Conservation (phyloP, 768 basidiomycete species). For the Leccinum boreale region DNA sequence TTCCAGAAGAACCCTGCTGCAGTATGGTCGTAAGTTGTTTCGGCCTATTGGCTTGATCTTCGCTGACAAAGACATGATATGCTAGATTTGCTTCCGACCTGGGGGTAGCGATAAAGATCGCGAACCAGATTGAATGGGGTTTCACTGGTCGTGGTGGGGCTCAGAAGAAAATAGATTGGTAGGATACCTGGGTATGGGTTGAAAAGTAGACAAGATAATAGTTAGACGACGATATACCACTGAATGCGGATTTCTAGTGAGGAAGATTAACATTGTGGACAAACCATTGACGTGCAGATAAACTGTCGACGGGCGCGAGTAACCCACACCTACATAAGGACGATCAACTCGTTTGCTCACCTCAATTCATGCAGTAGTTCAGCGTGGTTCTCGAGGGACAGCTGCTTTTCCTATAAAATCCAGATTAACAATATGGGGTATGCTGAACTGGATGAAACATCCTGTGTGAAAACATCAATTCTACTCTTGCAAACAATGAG, state of each 20-base stretch:
- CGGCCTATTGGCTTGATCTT: neutral
- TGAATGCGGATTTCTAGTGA: neutral
- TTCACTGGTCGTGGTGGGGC: slow-evolving; percentile 38
- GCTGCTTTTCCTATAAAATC: neutral
- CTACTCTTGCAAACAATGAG: neutral
- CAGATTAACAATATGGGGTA: neutral
- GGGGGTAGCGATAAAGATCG: slow-evolving; percentile 42
- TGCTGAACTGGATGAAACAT: neutral
- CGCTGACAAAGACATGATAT: neutral
- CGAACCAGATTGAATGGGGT: slow-evolving; percentile 56
- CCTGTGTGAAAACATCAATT: neutral
- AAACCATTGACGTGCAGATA: neutral
- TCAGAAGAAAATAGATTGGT: slow-evolving; percentile 15
- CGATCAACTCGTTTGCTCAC: neutral
- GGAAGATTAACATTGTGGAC: neutral
- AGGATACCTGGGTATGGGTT: neutral
- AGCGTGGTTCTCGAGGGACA: neutral
- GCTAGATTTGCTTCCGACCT: slow-evolving; percentile 51
- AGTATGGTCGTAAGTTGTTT: slow-evolving; percentile 34
- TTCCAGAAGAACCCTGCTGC: slow-evolving; percentile 61
- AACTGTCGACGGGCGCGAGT: neutral
- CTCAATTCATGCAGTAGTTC: neutral
- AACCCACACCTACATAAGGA: neutral
- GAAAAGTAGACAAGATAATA: neutral
- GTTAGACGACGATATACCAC: neutral